Percentiles rank a stretch among this genome's conserved stretches.
Evolutionary conservation across 2,329 filamentous ascomycete genomes (phyloP).

Genomic region (Cercospora zeae-maydis): DNA sequence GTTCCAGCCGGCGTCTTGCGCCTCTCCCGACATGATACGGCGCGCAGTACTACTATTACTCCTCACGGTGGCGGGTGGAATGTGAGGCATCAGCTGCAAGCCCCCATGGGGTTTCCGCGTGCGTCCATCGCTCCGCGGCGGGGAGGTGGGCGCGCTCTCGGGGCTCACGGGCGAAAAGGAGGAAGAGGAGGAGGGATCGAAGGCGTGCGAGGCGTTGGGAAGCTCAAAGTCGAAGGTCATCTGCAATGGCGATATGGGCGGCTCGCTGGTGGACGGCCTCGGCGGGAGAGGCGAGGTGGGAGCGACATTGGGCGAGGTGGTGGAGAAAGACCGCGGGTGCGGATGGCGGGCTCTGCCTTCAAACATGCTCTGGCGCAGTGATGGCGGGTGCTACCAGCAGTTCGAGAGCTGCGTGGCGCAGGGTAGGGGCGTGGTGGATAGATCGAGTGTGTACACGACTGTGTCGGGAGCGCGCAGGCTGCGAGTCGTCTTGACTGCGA

Average conservation of each 20-base stretch:
- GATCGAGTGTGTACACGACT: not conserved
- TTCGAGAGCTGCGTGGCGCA: not conserved
- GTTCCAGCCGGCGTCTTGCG: not conserved
- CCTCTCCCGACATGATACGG: slow-evolving; percentile 3
- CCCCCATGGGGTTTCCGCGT: slow-evolving; percentile 1
- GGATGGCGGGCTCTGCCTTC: slow-evolving; percentile 6
- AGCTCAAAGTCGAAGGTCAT: slow-evolving; percentile 35
- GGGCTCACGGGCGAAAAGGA: slow-evolving; percentile 15
- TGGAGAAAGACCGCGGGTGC: slow-evolving; percentile 6
- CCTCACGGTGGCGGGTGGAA: not conserved
- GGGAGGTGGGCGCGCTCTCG: slow-evolving; percentile 17
- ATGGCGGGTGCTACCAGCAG: not conserved
- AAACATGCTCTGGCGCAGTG: slow-evolving; percentile 2
- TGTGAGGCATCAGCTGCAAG: slow-evolving; percentile 1
- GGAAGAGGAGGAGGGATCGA: slow-evolving; percentile 12
- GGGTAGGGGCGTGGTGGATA: not conserved
- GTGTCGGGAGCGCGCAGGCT: not conserved
- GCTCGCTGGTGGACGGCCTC: not conserved
- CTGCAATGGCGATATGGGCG: slow-evolving; percentile 24
- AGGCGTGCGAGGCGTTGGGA: slow-evolving; percentile 8
- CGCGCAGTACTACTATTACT: slow-evolving; percentile 1
- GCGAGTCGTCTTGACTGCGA: not conserved
- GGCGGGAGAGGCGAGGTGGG: not conserved
- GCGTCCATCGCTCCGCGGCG: slow-evolving; percentile 27
- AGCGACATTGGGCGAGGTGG: not conserved